Evolutionary conservation across 2,329 filamentous ascomycete genomes (phyloP).

Genomic region (Botryotinia calthae): DNA sequence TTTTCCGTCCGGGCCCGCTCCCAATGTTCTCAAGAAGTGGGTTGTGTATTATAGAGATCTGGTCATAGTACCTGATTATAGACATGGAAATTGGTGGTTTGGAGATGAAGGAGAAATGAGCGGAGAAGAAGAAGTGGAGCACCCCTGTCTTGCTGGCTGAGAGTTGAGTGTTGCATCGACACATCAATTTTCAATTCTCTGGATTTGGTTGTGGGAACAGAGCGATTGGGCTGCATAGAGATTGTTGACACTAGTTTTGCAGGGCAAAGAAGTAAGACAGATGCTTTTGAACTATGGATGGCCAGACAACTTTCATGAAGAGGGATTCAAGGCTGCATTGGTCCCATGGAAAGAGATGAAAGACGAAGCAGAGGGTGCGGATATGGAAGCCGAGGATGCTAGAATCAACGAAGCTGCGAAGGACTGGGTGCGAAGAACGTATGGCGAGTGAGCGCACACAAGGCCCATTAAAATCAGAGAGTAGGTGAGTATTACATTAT

Average conservation of each 20-base stretch:
- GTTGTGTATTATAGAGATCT: constrained; percentile 20
- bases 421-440: constrained; percentile 20
- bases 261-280: constrained; percentile 16
- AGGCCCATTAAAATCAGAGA: background rate
- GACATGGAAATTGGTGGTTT: constrained; percentile 17
- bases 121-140: constrained; percentile 10
- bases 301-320: constrained; percentile 20
- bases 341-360: constrained; percentile 19
- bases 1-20: constrained; percentile 19
- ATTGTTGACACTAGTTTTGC: background rate
- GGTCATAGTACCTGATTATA: constrained; percentile 19
- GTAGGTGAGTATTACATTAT: background rate
- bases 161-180: background rate
- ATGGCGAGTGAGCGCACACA: constrained; percentile 13
- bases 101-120: constrained; percentile 12
- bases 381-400: constrained; percentile 17
- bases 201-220: constrained; percentile 2
- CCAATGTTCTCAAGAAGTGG: constrained; percentile 20
- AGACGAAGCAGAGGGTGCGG: constrained; percentile 11
- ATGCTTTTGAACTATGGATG: constrained; percentile 19
- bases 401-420: constrained; percentile 14
- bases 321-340: constrained; percentile 17
- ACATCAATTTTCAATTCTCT: background rate
- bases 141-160: background rate
- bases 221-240: constrained; percentile 4